Base-by-base conservation (phyloP, 306 rosid genomes). In the Phaseolus lunatus region DNA sequence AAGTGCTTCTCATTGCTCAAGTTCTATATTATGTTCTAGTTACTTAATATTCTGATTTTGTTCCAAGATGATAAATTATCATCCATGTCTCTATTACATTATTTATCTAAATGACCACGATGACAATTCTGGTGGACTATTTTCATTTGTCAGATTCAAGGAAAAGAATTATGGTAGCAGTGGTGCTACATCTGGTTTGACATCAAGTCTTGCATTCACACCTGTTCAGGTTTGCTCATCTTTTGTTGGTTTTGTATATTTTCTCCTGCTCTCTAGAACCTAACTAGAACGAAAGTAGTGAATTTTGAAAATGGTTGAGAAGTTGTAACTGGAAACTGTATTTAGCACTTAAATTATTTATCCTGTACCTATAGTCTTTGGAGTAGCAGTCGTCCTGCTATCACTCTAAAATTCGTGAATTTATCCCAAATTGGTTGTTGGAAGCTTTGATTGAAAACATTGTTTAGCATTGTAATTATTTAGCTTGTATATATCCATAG, bases 161-260 rank as follows among this genome's bases (percentile, higher is more conserved):
- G 98, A 89, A 82, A 94, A 72, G 87, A n/a, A 37, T 1, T 90
- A 84, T 73, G 98, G 98, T 78, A 90, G 96, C 76, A 87, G 97
- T 80, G 98, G 98, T 80, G 98, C 96, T 69, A 89, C 97, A 31
- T 92, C 98, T 67, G 96, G 96, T 81, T 84, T 92, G 84, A 90
- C 96, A 24, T 92, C 96, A 66, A 94, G 98, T 87, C 86, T 92
- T 67, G 98, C 98, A 54, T 94, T 90, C 84, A 94, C 97, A 15
- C 97, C 98, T n/a, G 98, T 94, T 78, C 98, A 94, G 91, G 98
- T 94, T 67, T 37, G 86, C 50, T 54, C 27, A 29, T 67, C 63
- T 45, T 20, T 76, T 44, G 47, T 48, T 53, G 22, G 76, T 9
- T 49, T 31, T 35, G 49, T 66, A 66, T 43, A 18, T 63, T 56